Evolutionary conservation across 31 red algal species (phyloP).

Genomic region (Porphyra umbilicalis): DNA sequence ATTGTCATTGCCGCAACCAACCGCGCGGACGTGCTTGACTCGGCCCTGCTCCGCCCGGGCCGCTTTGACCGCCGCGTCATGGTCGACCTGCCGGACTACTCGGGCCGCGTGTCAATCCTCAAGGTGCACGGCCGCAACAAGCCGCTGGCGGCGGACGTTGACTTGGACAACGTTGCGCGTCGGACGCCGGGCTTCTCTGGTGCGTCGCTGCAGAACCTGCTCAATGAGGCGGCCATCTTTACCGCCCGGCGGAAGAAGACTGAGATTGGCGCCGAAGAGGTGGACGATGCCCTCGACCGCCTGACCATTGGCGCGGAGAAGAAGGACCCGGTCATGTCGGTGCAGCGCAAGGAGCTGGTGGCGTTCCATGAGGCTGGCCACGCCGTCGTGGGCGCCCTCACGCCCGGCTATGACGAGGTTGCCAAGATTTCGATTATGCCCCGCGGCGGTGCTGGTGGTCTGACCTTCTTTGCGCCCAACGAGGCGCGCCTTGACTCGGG

Average conservation of each 20-base stretch:
- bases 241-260: slow-evolving; percentile 76
- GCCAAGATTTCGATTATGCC: slow-evolving; percentile 98
- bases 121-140: slow-evolving; percentile 93
- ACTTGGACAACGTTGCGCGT: slow-evolving; percentile 85
- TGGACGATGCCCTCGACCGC: slow-evolving; percentile 90
- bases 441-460: slow-evolving; percentile 86
- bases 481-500: slow-evolving; percentile 91
- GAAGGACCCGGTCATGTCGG: slow-evolving; percentile 84
- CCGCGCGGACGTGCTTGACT: slow-evolving; percentile 91
- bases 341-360: slow-evolving; percentile 80
- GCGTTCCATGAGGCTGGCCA: slow-evolving; percentile 99
- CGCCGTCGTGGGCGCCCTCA: slow-evolving; percentile 93
- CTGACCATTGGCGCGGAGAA: slow-evolving; percentile 96
- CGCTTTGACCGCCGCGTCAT: slow-evolving; percentile 92
- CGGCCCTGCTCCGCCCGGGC: slow-evolving; percentile 86
- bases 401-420: slow-evolving; percentile 95
- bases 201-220: slow-evolving; percentile 80
- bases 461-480: slow-evolving; percentile 98
- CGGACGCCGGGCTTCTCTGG: slow-evolving; percentile 97
- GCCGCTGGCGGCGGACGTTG: slow-evolving; percentile 78
- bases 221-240: slow-evolving; percentile 98
- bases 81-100: slow-evolving; percentile 90
- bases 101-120: slow-evolving; percentile 64
- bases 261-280: slow-evolving; percentile 86
- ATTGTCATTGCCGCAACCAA: slow-evolving; percentile 99